Conservation (phyloP, 495 filamentous ascomycete genomes). For the Hamigera avellanea region DNA sequence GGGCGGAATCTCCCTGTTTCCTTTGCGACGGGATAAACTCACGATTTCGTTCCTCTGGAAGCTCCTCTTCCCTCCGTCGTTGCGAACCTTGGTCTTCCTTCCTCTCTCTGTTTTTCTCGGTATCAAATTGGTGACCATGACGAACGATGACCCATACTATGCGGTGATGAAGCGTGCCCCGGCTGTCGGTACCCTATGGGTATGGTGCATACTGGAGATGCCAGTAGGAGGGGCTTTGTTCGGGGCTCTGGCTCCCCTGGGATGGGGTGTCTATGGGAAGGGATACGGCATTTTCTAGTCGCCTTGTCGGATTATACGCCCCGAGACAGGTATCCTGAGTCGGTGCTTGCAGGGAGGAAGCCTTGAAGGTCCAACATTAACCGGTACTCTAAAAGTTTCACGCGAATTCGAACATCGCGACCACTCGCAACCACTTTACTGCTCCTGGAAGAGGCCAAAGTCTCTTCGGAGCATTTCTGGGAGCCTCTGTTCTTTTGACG, state of each 20-base stretch:
- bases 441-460: too few species aligned
- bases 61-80: conserved; percentile 24
- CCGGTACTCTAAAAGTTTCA: too few species aligned
- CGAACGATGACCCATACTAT: conserved; percentile 69
- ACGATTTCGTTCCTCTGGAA: conserved; percentile 19
- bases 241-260: conserved; percentile 38
- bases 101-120: conserved; percentile 53
- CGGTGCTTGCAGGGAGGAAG: neutral
- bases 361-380: too few species aligned
- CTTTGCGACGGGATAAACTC: conserved; percentile 19
- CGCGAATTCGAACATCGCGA: too few species aligned
- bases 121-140: conserved; percentile 67
- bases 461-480: too few species aligned
- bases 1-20: conserved; percentile 16
- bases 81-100: conserved; percentile 25
- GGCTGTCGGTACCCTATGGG: conserved; percentile 80
- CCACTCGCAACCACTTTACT: too few species aligned
- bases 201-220: conserved; percentile 88
- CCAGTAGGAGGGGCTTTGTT: conserved; percentile 52
- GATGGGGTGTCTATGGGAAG: conserved; percentile 55
- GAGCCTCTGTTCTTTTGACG: too few species aligned
- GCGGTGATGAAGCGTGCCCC: conserved; percentile 88
- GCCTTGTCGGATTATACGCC: neutral
- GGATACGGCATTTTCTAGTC: conserved; percentile 47
- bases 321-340: neutral